Conservation (phyloP, 306 rosid genomes). For the Prunus padus region DNA sequence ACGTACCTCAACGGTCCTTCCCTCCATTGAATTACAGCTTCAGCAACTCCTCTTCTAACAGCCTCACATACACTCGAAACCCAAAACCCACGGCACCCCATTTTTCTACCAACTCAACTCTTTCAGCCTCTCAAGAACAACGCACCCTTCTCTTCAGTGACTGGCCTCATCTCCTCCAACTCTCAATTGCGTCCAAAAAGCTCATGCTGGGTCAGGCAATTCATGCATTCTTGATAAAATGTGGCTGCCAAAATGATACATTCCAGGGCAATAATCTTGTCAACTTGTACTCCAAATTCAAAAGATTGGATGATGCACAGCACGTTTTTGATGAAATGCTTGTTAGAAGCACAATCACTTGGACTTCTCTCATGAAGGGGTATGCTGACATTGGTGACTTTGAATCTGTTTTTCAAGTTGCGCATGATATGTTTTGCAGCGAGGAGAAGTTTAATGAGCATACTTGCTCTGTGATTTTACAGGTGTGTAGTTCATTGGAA, state of each 20-base stretch:
- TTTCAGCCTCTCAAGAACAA: not conserved
- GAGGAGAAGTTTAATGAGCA: constrained; percentile 49
- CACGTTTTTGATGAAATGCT: constrained; percentile 47
- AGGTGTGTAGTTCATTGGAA: constrained; percentile 33
- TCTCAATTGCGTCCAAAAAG: constrained; percentile 40
- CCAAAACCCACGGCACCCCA: not conserved
- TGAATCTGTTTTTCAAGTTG: constrained; percentile 34
- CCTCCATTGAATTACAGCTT: not conserved
- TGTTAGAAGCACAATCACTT: constrained; percentile 44
- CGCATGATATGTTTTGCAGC: constrained; percentile 34
- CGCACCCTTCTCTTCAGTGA: constrained; percentile 5
- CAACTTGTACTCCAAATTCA: constrained; percentile 39
- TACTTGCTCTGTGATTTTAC: constrained; percentile 49
- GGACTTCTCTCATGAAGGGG: constrained; percentile 60
- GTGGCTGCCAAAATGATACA: constrained; percentile 27
- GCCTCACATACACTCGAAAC: not conserved
- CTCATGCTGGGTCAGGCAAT: constrained; percentile 40
- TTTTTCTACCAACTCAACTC: not conserved
- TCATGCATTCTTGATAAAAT: constrained; percentile 48
- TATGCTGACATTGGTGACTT: constrained; percentile 33
- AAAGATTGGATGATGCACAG: constrained; percentile 38
- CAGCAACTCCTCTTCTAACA: not conserved
- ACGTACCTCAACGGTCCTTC: constrained; percentile 2
- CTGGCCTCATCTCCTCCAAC: constrained; percentile 47
- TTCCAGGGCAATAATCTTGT: constrained; percentile 47